phyloP scores from a whole-genome alignment of 1,284 basidiomycete species.

The Trichosporon asahii region DNA sequence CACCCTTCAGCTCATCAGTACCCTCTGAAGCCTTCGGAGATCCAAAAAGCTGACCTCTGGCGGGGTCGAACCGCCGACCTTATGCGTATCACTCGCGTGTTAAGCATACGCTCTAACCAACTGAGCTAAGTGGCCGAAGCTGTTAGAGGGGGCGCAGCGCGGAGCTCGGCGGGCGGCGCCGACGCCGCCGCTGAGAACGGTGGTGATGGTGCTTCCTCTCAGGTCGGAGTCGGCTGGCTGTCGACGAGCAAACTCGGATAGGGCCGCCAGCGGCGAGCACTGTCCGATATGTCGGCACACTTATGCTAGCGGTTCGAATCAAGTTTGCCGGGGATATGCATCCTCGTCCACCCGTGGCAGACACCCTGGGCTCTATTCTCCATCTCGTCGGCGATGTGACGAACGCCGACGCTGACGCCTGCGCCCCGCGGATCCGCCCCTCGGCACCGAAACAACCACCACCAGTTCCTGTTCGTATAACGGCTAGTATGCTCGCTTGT shows the following conservation, averaged over 20 bases:
- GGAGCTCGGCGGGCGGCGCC: no score
- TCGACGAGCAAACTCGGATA: no score
- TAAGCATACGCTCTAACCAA: background rate
- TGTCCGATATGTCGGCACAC: no score
- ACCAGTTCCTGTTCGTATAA: background rate
- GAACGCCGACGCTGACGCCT: background rate
- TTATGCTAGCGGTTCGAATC: no score
- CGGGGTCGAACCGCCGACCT: background rate
- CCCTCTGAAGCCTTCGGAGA: background rate
- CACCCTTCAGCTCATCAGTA: background rate
- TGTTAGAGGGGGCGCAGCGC: background rate
- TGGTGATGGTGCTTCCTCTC: no score
- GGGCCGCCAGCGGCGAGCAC: no score
- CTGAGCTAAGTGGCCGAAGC: background rate
- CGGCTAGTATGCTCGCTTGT: slow-evolving; percentile 4
- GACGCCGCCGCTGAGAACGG: no score
- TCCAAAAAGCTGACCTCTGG: background rate
- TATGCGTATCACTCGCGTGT: background rate
- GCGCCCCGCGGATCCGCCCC: background rate
- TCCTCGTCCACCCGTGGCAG: no score
- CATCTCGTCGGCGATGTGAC: no score
- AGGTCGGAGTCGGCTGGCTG: no score
- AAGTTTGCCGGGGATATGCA: no score
- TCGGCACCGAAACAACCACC: background rate
- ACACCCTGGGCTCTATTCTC: no score